Conservation (phyloP, 1,284 basidiomycete species). For the Macrocystidia cucumis region DNA sequence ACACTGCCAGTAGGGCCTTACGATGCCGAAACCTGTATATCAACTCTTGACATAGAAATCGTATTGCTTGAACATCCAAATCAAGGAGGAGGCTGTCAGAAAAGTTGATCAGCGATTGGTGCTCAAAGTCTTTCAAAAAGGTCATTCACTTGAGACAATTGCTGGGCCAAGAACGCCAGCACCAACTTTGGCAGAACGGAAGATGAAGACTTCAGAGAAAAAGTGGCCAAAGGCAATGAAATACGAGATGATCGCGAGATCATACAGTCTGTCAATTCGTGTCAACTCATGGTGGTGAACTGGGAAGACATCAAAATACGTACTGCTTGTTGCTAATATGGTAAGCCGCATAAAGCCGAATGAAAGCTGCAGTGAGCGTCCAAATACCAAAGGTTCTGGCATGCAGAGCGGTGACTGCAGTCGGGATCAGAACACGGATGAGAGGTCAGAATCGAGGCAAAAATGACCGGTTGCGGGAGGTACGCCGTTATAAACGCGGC, state of each 20-base stretch:
- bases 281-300: slow-evolving; percentile 16
- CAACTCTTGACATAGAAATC: slow-evolving; percentile 51
- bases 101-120: slow-evolving; percentile 2
- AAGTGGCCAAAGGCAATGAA: slow-evolving; percentile 90
- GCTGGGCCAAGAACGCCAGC: slow-evolving; percentile 70
- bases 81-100: slow-evolving; percentile 51
- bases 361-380: slow-evolving; percentile 78
- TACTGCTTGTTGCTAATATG: slow-evolving; percentile 77
- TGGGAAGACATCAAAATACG: slow-evolving; percentile 25
- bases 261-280: slow-evolving; percentile 63
- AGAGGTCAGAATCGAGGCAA: neutral
- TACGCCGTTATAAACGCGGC: slow-evolving; percentile 65
- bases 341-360: slow-evolving; percentile 83
- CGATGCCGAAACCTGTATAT: neutral
- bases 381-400: slow-evolving; percentile 85
- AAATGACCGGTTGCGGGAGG: slow-evolving; percentile 38
- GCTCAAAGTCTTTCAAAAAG: slow-evolving; percentile 16
- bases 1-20: too few species aligned
- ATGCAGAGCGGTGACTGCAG: slow-evolving; percentile 79
- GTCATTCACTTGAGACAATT: slow-evolving; percentile 77
- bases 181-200: slow-evolving; percentile 66
- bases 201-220: slow-evolving; percentile 79
- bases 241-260: slow-evolving; percentile 84
- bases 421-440: slow-evolving; percentile 17
- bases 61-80: slow-evolving; percentile 82